A percentile compares a stretch with the other conserved stretches of the same genome.
Evolutionary conservation across 345 rosid species (phyloP).

Genomic region (Eutrema yunnanense): DNA sequence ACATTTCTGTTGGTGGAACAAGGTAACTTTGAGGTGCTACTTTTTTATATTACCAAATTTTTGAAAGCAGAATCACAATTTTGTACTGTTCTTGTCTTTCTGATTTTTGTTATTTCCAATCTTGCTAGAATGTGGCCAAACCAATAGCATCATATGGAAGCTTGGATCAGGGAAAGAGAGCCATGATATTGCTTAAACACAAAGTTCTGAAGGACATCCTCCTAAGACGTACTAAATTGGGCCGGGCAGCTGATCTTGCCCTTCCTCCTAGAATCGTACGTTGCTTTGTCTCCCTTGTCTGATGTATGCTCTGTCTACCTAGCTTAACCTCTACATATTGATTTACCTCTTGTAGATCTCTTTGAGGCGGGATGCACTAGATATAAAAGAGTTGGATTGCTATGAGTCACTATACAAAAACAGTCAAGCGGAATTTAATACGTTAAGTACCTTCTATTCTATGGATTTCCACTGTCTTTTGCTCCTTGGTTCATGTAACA

Average conservation of each 20-base stretch:
- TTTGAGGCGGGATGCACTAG: slow-evolving; percentile 79
- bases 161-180: slow-evolving; percentile 46
- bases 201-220: slow-evolving; percentile 64
- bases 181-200: slow-evolving; percentile 86
- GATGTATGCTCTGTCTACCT: background rate
- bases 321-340: background rate
- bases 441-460: slow-evolving; percentile 39
- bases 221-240: slow-evolving; percentile 86
- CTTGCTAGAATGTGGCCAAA: slow-evolving; percentile 60
- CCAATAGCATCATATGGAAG: slow-evolving; percentile 59
- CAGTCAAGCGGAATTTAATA: slow-evolving; percentile 85
- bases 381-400: slow-evolving; percentile 78
- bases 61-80: background rate
- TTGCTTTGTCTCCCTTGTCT: slow-evolving; percentile 10
- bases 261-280: slow-evolving; percentile 93
- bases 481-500: slow-evolving; percentile 8
- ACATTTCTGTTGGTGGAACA: slow-evolving; percentile 99
- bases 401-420: slow-evolving; percentile 78
- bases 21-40: slow-evolving; percentile 41
- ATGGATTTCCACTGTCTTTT: background rate
- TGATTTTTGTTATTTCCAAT: background rate
- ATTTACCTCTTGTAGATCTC: slow-evolving; percentile 43
- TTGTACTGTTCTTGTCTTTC: background rate
- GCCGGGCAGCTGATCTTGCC: slow-evolving; percentile 98
- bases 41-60: background rate